Evolutionary conservation across 352 stramenopile species (phyloP).

Genomic region (Ophiocytium majus): DNA sequence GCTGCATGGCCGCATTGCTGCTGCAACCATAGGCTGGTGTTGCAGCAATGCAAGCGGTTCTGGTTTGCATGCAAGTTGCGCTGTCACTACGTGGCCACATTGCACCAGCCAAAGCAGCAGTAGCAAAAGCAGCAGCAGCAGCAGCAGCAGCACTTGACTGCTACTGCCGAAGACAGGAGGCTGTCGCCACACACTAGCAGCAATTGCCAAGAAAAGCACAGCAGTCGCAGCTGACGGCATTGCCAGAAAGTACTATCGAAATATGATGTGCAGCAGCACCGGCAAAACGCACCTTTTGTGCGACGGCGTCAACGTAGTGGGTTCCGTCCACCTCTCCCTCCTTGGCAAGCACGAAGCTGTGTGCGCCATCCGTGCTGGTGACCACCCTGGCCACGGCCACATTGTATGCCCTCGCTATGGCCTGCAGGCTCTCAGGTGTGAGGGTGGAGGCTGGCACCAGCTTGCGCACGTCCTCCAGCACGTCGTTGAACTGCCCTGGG

Average conservation of each 20-base stretch:
- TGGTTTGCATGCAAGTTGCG: too few species aligned
- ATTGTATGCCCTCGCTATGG: slow-evolving; percentile 15
- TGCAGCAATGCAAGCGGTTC: too few species aligned
- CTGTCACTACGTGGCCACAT: too few species aligned
- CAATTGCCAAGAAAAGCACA: too few species aligned
- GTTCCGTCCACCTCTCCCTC: slow-evolving; percentile 8
- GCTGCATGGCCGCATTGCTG: too few species aligned
- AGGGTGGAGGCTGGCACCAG: background rate
- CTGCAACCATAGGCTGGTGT: too few species aligned
- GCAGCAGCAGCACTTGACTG: too few species aligned
- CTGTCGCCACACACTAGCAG: too few species aligned
- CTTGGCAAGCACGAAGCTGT: slow-evolving; percentile 21
- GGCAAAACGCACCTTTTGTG: background rate
- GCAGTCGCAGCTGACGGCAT: background rate
- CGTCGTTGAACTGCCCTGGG: slow-evolving; percentile 47
- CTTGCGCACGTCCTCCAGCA: slow-evolving; percentile 26
- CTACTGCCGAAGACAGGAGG: too few species aligned
- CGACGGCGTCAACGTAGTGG: background rate
- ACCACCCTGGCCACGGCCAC: background rate
- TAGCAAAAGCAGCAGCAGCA: too few species aligned
- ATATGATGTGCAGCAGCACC: background rate
- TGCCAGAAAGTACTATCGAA: too few species aligned
- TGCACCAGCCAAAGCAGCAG: too few species aligned
- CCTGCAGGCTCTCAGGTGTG: slow-evolving; percentile 3
- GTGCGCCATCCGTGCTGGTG: background rate